Conservation (phyloP, 768 basidiomycete species). For the Rubroboletus pulcherrimus region DNA sequence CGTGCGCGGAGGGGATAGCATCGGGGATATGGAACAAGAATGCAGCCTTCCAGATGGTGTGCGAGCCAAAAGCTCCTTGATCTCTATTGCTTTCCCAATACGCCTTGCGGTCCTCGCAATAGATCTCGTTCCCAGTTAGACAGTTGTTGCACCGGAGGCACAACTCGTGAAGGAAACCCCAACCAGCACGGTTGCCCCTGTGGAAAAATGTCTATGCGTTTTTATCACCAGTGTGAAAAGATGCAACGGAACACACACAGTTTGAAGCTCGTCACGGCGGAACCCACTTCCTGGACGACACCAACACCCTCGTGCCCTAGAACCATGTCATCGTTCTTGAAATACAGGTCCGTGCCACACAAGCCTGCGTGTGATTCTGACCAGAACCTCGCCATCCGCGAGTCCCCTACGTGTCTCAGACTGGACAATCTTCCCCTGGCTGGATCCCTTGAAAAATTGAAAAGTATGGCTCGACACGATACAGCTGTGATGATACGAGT, state of each 20-base stretch:
- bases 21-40: conserved; percentile 30
- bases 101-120: conserved; percentile 5
- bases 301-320: not conserved
- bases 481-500: not conserved
- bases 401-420: not conserved
- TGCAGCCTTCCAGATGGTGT: conserved; percentile 26
- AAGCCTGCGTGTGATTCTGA: conserved; percentile 27
- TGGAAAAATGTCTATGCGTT: not conserved
- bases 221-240: not conserved
- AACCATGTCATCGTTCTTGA: conserved; percentile 4
- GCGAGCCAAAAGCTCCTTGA: conserved; percentile 20
- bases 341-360: conserved; percentile 33
- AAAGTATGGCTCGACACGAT: conserved; percentile 12
- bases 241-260: not conserved
- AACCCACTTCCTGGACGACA: not conserved
- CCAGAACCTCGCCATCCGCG: conserved; percentile 3
- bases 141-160: conserved; percentile 12
- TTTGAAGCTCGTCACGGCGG: not conserved
- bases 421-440: not conserved
- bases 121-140: conserved; percentile 20
- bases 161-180: not conserved
- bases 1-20: conserved; percentile 17
- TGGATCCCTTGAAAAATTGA: conserved; percentile 24
- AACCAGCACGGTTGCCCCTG: not conserved
- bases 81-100: conserved; percentile 15